Evolutionary conservation across 305 asterid species (phyloP), one percentile per base, ranked within the genome.

Genomic region (Striga hermonthica): DNA sequence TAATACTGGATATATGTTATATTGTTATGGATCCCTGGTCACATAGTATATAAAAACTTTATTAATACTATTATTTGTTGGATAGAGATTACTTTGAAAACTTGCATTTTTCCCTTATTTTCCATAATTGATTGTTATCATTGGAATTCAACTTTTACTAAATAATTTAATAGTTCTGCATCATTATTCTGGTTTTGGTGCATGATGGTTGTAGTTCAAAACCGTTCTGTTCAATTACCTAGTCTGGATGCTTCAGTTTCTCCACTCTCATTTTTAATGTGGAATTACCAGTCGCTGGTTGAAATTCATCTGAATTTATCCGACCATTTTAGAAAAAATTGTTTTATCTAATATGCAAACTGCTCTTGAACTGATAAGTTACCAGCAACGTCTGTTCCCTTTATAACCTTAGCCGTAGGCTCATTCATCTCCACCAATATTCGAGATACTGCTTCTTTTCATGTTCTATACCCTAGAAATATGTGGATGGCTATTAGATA

Each of bases 291-390:
- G 9, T 60, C 68, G 8, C 14, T 40, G 48, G 4, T 48, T 6
- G 7, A 60, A 4, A 22, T 4, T 6, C 0, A 15, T 16, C 28
- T 57, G 60, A 64, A 70, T 61, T 63, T 64, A 4, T 50, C 43
- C 45, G 52, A 36, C 12, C 13, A 3, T 48, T 13, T 72, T 37
- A 72, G 44, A 65, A 9, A 64, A 50, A 9, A 44, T 45, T 22
- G 49, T 57, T 57, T 0, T 11, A 9, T 62, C 62, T 31, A 61
- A 53, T 41, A 71, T 34, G 61, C 69, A 16, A 47, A 48, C 61
- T 64, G 41, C 41, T 9, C 49, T 43, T 34, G 41, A 36, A 43
- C 59, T 14, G n/a, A 41, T 9, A 40, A 40, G 41, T 15, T 39
- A 40, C 31, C 2, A 22, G 31, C 31, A 22, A 22, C 0, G 14